Evolutionary conservation across 2,329 filamentous ascomycete genomes (phyloP), one percentile per base, ranked within the genome.

Genomic region (Fusarium mundagurra): DNA sequence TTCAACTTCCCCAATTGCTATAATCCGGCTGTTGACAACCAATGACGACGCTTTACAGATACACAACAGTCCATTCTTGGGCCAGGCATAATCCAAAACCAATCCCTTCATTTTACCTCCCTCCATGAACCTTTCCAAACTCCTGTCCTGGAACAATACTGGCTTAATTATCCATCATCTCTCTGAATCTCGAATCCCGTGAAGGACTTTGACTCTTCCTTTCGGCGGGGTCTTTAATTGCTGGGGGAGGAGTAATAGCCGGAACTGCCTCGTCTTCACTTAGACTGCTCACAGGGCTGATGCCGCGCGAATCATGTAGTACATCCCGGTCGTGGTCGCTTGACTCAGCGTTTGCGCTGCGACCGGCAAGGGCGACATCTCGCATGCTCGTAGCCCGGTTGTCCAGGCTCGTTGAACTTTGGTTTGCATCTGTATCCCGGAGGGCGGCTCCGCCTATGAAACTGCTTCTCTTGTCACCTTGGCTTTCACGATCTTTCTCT

Each of bases 171-270:
- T 82, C 78, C 63, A 91, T 85, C 71, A 88, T 87, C 81, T 92
- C 90, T 54, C 83, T 84, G 73, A 92, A 92, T 74, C 85, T 88
- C 44, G 90, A 90, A 70, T 89, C 88, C 61, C 90, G 83, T 9
- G 82, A 86, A 1, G 89, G 88, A 78, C 88, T 91, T 59, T 84
- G 84, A 53, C 85, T 85, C 54, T 83, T 82, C n/a, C 81, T 79
- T 27, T 72, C 73, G 0, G 75, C 77, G 22, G 79, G 74, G 18
- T 83, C 83, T 39, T 73, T 77, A 13, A 86, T 80, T 4, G 77
- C 80, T 18, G 78, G 78, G 3, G 85, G 86, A 14, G 85, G 82
- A 31, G 82, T 82, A 18, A 86, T 80, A 27, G 76, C 75, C 12
- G 67, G 43, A 24, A 70, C 76, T 5, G 67, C 58, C 18, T 72